Base-by-base conservation (phyloP, 352 stramenopile genomes). In the Globisporangium cylindrosporum region DNA sequence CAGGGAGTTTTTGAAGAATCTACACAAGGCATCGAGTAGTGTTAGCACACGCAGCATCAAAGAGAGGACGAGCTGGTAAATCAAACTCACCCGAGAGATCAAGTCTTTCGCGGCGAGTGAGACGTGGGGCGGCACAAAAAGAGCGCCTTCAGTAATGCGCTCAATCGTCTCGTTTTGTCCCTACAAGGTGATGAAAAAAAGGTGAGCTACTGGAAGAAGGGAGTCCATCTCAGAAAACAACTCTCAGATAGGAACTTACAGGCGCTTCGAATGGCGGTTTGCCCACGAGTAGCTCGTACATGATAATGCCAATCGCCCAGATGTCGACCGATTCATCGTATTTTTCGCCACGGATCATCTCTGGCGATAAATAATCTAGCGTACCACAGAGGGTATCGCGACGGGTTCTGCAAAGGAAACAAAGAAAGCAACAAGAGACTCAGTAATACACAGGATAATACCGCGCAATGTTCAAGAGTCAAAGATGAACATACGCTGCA, bases 241-340 rank as follows among this genome's bases (percentile, higher is more conserved):
- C 9, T 25, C 25, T 20, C 36, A 27, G 8, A 48, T 9, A n/a
- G 24, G 59, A 29, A 68, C 79, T 38, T 77, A 95, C 86, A 38
- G 85, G 84, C 20, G 97, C 93, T 73, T 99, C 97, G 80, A 99
- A 99, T 6, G 98, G 98, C 24, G 98, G 97, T 15, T 84, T 88
- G 20, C 98, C 98, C 25, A 98, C 92, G 1, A 99, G 75, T 48
- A 99, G 97, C 80, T 99, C 98, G 74, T 98, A 99, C 67, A 99
- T 94, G 24, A 99, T 90, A 48, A 99, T 97, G 15, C 98, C 98
- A 24, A 99, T 80, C n/a, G 88, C 94, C 98, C 98, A 99, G 69
- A 99, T 97, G 73, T 99, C 98, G n/a, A 99, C 97, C 29, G 91
- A 97, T 66, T 99, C 89, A 72, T 99, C 95, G 76, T 99, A 98